These are phyloP conservation scores for Globisporangium nagaii DNA, from an alignment of 352 stramenopile species.

Conservation along the genomic window DNA sequence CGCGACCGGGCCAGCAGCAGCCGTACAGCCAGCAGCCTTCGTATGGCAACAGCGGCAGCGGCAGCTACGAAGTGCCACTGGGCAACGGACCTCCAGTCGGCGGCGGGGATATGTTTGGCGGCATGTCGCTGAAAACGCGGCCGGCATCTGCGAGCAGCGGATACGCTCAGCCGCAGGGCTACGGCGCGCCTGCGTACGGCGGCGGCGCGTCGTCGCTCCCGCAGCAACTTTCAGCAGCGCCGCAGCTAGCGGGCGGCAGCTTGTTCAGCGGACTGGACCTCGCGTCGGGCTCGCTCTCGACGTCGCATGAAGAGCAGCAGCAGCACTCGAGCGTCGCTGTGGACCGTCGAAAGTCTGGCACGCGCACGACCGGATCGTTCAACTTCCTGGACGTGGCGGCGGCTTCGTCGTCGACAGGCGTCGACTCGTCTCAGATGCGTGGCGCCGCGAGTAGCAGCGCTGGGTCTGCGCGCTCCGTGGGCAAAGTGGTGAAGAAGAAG, in stretches of 20 bases:
- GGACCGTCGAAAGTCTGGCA: conserved; percentile 35
- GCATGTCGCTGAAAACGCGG: conserved; percentile 57
- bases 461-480: conserved; percentile 23
- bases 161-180: conserved; percentile 9
- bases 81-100: conserved; percentile 2
- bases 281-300: conserved; percentile 18
- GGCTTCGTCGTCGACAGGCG: conserved; percentile 15
- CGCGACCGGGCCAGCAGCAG: conserved; percentile 6
- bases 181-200: conserved; percentile 22
- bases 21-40: conserved; percentile 7
- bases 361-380: conserved; percentile 36
- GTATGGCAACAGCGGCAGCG: conserved; percentile 7
- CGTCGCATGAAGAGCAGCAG: conserved; percentile 16
- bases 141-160: background rate
- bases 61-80: conserved; percentile 6
- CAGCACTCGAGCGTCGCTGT: background rate
- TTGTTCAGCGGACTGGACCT: conserved; percentile 52
- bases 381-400: conserved; percentile 58
- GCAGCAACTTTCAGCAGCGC: background rate
- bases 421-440: conserved; percentile 12
- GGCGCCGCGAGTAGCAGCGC: conserved; percentile 22
- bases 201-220: background rate
- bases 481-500: conserved; percentile 76
- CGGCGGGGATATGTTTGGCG: conserved; percentile 65
- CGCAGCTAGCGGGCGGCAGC: conserved; percentile 6